Evolutionary conservation across 805 yeast species (phyloP), one percentile per base, ranked within the genome.

Genomic region (Metschnikowia koreensis): DNA sequence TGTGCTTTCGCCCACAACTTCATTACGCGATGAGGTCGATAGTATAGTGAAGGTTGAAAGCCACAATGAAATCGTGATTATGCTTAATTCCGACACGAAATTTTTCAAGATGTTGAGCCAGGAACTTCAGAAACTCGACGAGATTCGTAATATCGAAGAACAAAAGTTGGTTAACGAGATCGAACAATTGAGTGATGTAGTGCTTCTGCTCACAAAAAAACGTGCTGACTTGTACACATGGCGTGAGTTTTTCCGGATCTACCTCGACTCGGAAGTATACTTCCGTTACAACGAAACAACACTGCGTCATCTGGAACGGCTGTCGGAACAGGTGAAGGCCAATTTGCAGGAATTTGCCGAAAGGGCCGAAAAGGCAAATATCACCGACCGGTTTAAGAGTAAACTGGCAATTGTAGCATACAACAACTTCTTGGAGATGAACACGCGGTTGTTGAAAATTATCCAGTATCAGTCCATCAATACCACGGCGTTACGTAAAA

Each of bases 231-330:
- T 86, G 66, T 83, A 83, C 59, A 72, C 74, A 8, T 87, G 93
- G 93, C 70, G 93, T 52, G 82, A 83, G 59, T 74, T 87, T 9
- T 86, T 87, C 67, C 80, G 76, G 59, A 65, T 79, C 17, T 87
- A 86, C 58, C 74, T 86, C 27, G 92, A 86, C 55, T 76, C 81
- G 26, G 87, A 86, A 56, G 80, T 87, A 33, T 86, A 81, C 56
- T 81, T 84, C 66, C 78, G 76, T 45, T 72, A 75, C 40, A 73
- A 78, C 54, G 86, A 82, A 50, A 59, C 71, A 1, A 46, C 61
- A 3, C 61, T 61, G 37, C 64, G 70, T 29, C 71, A 76, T 3
- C 77, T 81, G 43, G 79, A 79, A 56, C 65, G 80, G 50, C 71
- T 74, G 48, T 65, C 72, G 26, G 75, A 69, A 16, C 75, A 82